A percentile compares a stretch with the other conserved stretches of the same genome.
phyloP scores from a whole-genome alignment of 495 filamentous ascomycete genomes.

The Trypethelium eluteriae region DNA sequence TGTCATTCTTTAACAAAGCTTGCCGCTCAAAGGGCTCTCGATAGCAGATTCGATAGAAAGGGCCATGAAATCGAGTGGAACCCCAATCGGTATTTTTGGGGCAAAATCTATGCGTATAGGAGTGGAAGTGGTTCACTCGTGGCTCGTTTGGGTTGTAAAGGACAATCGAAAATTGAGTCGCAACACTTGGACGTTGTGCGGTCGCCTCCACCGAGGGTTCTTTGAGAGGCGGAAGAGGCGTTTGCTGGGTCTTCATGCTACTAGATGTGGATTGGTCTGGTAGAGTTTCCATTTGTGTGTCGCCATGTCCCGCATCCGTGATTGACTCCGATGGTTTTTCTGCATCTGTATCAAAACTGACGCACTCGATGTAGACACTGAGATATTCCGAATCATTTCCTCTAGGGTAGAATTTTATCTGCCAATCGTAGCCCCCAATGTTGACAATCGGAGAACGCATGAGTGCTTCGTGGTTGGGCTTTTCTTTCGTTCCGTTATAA shows the following conservation, averaged over 20 bases:
- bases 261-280: neutral
- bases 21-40: constrained; percentile 53
- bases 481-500: constrained; percentile 54
- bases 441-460: constrained; percentile 53
- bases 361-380: constrained; percentile 59
- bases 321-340: constrained; percentile 14
- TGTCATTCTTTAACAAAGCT: constrained; percentile 56
- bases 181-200: constrained; percentile 33
- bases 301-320: constrained; percentile 8
- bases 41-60: constrained; percentile 51
- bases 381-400: constrained; percentile 57
- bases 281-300: neutral
- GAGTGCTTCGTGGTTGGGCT: constrained; percentile 50
- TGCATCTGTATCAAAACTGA: constrained; percentile 40
- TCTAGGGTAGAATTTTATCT: constrained; percentile 60
- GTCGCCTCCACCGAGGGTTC: constrained; percentile 1
- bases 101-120: constrained; percentile 54
- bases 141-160: constrained; percentile 61
- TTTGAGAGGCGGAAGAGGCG: constrained; percentile 31
- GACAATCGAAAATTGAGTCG: constrained; percentile 57
- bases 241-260: constrained; percentile 15
- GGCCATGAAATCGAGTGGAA: constrained; percentile 58
- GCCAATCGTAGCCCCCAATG: constrained; percentile 60
- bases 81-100: constrained; percentile 56
- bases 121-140: constrained; percentile 50